Evolutionary conservation across 2,329 filamentous ascomycete species (phyloP).

Genomic region (Elsinoe necatrix): DNA sequence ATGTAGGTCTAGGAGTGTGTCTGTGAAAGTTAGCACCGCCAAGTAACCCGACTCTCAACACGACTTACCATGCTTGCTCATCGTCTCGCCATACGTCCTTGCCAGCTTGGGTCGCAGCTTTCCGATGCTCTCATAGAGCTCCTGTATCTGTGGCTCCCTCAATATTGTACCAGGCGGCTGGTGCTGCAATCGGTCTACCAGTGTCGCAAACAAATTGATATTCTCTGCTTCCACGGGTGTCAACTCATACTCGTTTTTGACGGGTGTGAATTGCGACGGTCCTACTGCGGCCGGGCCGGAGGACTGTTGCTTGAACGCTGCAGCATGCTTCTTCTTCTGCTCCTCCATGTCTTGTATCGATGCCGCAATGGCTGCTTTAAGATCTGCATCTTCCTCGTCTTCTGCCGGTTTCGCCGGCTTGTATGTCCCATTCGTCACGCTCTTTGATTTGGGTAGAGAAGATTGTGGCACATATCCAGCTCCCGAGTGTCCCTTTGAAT

Average conservation of each 20-base stretch:
- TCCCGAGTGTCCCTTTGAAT: constrained; percentile 66
- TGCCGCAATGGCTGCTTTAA: constrained; percentile 91
- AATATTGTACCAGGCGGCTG: constrained; percentile 92
- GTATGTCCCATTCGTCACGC: constrained; percentile 29
- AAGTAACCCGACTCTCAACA: not conserved
- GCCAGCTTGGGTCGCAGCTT: constrained; percentile 85
- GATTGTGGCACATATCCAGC: constrained; percentile 63
- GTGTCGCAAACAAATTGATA: constrained; percentile 87
- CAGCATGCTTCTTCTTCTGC: constrained; percentile 85
- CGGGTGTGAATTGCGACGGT: constrained; percentile 47
- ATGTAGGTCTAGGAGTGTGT: constrained; percentile 87
- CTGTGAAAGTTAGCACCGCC: constrained; percentile 43
- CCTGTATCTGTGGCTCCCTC: constrained; percentile 95
- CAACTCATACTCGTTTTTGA: constrained; percentile 87
- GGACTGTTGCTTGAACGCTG: constrained; percentile 67
- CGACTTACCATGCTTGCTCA: constrained; percentile 90
- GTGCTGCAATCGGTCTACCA: constrained; percentile 89
- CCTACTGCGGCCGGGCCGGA: constrained; percentile 41
- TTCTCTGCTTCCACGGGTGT: constrained; percentile 92
- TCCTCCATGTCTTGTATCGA: constrained; percentile 96
- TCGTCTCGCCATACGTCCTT: constrained; percentile 92
- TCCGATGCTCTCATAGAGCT: constrained; percentile 96
- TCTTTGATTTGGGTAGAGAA: constrained; percentile 36
- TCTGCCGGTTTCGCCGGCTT: constrained; percentile 39
- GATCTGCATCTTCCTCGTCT: constrained; percentile 84